These are phyloP conservation scores for Calonectria montana DNA, from an alignment of 2,329 filamentous ascomycete species.

Conservation along the genomic window DNA sequence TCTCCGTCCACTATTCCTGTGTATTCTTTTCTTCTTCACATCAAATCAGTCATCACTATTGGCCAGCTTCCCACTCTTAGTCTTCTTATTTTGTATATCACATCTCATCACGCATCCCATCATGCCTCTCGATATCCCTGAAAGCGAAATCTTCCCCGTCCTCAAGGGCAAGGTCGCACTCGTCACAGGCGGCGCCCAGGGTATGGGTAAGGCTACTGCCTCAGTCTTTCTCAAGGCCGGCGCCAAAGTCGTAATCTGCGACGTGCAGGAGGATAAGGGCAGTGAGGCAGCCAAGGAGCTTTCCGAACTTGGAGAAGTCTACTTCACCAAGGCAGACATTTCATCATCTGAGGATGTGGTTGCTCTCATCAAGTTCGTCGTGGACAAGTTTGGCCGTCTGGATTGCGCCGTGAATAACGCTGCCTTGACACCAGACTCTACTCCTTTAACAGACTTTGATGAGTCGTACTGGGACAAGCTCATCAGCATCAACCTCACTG, in stretches of 20 bases:
- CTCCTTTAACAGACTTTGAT: conserved; percentile 32
- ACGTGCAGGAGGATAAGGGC: conserved; percentile 39
- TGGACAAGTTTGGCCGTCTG: conserved; percentile 30
- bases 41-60: neutral
- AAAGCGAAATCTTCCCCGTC: conserved; percentile 27
- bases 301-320: conserved; percentile 25
- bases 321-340: conserved; percentile 31
- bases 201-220: conserved; percentile 47
- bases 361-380: conserved; percentile 30
- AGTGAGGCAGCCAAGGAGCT: conserved; percentile 26
- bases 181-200: conserved; percentile 47
- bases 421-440: conserved; percentile 30
- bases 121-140: conserved; percentile 28
- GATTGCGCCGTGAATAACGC: conserved; percentile 35
- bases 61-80: neutral
- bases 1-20: neutral
- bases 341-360: conserved; percentile 27
- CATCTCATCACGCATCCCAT: neutral
- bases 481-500: conserved; percentile 34
- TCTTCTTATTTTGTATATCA: neutral
- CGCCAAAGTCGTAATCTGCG: conserved; percentile 48
- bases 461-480: conserved; percentile 34
- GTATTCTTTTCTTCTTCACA: neutral
- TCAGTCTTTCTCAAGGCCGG: conserved; percentile 46
- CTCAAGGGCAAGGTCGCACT: conserved; percentile 44